These are phyloP conservation scores for Alternaria brassicicola DNA, from an alignment of 2,329 filamentous ascomycete species.

Conservation along the genomic window DNA sequence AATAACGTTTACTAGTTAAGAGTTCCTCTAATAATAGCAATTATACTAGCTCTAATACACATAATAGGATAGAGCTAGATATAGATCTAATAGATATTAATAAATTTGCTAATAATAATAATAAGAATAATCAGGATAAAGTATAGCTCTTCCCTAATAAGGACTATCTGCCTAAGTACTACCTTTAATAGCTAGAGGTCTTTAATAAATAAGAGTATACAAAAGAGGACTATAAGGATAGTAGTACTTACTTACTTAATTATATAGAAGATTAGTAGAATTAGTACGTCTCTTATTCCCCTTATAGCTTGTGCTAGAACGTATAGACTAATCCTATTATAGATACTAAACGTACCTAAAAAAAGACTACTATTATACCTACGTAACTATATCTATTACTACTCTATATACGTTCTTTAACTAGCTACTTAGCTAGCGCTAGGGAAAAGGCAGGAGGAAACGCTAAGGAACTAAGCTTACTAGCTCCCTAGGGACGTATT, in stretches of 20 bases:
- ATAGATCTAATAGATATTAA: constrained; percentile 17
- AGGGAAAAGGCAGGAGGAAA: constrained; percentile 17
- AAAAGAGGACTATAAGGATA: constrained; percentile 27
- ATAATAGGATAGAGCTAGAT: constrained; percentile 15
- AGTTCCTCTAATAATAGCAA: constrained; percentile 16
- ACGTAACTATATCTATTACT: constrained; percentile 12
- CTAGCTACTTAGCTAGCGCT: constrained; percentile 16
- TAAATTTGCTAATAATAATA: constrained; percentile 3
- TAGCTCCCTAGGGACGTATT: constrained; percentile 24
- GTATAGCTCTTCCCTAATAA: constrained; percentile 15
- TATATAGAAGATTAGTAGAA: constrained; percentile 26
- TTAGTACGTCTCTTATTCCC: constrained; percentile 19
- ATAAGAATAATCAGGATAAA: constrained; percentile 12
- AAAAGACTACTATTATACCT: constrained; percentile 9
- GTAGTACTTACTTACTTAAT: constrained; percentile 23
- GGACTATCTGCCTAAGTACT: constrained; percentile 23
- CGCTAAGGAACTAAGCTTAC: constrained; percentile 17
- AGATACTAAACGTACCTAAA: constrained; percentile 17
- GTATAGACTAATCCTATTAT: constrained; percentile 11
- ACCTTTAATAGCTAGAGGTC: constrained; percentile 17
- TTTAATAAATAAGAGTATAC: constrained; percentile 23
- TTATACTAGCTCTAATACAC: constrained; percentile 15
- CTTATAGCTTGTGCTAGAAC: constrained; percentile 10
- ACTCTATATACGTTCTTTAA: constrained; percentile 26
- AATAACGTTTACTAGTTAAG: constrained; percentile 12